Percentiles rank a stretch among this genome's conserved stretches.
Evolutionary conservation across 495 filamentous ascomycete species (phyloP).

Genomic region (Amphirosellinia nigrospora): DNA sequence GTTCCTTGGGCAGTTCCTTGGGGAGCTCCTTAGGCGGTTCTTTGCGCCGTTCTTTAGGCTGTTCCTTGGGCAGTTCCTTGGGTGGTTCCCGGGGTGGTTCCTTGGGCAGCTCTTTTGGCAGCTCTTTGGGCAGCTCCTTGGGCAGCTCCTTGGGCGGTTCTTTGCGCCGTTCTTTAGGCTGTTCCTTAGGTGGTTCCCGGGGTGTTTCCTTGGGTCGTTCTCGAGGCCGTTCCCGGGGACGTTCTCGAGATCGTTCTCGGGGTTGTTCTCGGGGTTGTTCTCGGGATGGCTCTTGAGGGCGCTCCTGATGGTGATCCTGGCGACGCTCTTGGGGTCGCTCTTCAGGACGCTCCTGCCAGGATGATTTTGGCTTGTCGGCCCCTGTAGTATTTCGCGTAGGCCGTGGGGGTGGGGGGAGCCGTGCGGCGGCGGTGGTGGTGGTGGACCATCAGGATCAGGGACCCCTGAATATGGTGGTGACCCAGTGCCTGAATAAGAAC

Average conservation of each 20-base stretch:
- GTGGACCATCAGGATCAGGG: slow-evolving; percentile 39
- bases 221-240: background rate
- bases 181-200: slow-evolving; percentile 15
- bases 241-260: background rate
- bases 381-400: slow-evolving; percentile 38
- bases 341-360: slow-evolving; percentile 52
- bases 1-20: slow-evolving; percentile 27
- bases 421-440: slow-evolving; percentile 50
- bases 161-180: slow-evolving; percentile 20
- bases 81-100: slow-evolving; percentile 3
- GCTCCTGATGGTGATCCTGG: background rate
- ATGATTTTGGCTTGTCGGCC: slow-evolving; percentile 43
- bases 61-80: slow-evolving; percentile 16
- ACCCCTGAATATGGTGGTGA: slow-evolving; percentile 33
- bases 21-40: background rate
- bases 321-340: slow-evolving; percentile 19
- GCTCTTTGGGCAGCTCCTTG: slow-evolving; percentile 27
- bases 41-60: slow-evolving; percentile 20
- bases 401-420: slow-evolving; percentile 44
- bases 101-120: slow-evolving; percentile 22
- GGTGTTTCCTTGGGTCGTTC: background rate
- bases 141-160: background rate
- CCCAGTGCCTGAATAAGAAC: slow-evolving; percentile 31
- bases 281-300: background rate
- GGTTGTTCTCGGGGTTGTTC: background rate